Conservation (phyloP, 2,329 filamentous ascomycete species). For the Pestalotiopsis sp. region DNA sequence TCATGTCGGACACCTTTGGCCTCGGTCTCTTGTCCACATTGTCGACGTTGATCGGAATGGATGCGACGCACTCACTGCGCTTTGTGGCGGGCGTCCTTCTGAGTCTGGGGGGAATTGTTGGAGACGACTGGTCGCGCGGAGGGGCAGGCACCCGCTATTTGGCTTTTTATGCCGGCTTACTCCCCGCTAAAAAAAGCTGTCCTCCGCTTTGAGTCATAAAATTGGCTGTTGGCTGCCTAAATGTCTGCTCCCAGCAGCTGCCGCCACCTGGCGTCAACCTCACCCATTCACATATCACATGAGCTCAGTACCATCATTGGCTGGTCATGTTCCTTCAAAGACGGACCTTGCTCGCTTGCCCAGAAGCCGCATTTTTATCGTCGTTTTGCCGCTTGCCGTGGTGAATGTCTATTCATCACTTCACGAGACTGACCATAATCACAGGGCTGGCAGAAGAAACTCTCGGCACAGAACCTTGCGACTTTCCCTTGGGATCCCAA, state of each 20-base stretch:
- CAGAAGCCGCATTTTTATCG: background rate
- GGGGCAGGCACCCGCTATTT: conserved; percentile 56
- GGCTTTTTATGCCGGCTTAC: conserved; percentile 54
- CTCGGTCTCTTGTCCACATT: background rate
- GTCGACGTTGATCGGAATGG: conserved; percentile 3
- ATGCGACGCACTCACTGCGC: background rate
- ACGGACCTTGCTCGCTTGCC: background rate
- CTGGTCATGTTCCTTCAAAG: background rate
- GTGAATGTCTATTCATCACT: background rate
- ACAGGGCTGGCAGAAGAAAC: conserved; percentile 92
- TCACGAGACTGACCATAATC: conserved; percentile 18
- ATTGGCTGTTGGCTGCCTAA: conserved; percentile 20
- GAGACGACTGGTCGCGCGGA: conserved; percentile 41
- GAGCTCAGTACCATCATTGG: background rate
- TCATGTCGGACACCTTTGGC: background rate
- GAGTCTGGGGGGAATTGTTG: conserved; percentile 9
- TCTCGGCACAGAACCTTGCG: conserved; percentile 82
- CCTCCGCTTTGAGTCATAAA: conserved; percentile 23
- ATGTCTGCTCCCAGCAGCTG: conserved; percentile 6
- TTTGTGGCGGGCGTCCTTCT: background rate
- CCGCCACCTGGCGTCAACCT: background rate
- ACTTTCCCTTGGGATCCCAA: conserved; percentile 95
- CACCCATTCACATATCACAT: background rate
- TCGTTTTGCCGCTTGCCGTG: background rate
- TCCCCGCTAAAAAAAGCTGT: conserved; percentile 25